A percentile compares a stretch with the other conserved stretches of the same genome.
Conservation (phyloP, 2,329 filamentous ascomycete genomes). For the Sarocladium oryzae region DNA sequence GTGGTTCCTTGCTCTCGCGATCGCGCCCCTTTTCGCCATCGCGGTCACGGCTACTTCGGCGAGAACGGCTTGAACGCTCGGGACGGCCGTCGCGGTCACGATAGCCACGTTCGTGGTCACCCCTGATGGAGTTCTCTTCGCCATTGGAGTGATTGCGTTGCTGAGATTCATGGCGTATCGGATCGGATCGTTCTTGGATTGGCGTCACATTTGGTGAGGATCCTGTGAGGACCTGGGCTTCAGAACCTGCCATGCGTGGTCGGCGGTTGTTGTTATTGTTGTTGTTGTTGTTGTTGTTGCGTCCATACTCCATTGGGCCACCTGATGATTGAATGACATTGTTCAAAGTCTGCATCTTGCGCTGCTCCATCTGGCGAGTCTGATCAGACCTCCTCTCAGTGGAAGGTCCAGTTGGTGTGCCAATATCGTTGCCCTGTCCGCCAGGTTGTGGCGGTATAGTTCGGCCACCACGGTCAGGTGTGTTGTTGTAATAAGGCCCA, state of each 20-base stretch:
- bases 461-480: neutral
- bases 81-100: constrained; percentile 33
- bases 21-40: constrained; percentile 47
- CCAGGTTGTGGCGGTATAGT: neutral
- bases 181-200: constrained; percentile 41
- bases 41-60: constrained; percentile 45
- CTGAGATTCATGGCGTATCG: constrained; percentile 30
- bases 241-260: constrained; percentile 39
- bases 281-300: too few relatives aligned
- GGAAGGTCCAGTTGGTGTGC: constrained; percentile 1
- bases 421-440: neutral
- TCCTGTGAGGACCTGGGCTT: constrained; percentile 50
- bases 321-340: constrained; percentile 6
- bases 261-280: constrained; percentile 28
- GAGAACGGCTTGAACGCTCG: constrained; percentile 33
- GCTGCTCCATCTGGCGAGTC: constrained; percentile 4
- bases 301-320: neutral
- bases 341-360: constrained; percentile 6
- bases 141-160: constrained; percentile 27
- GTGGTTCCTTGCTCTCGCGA: constrained; percentile 37
- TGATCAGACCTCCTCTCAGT: neutral
- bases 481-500: neutral
- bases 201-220: constrained; percentile 45
- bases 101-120: constrained; percentile 37
- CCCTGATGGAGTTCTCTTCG: constrained; percentile 20